Evolutionary conservation across 495 filamentous ascomycete genomes (phyloP).

Genomic region (Sphaerosporella brunnea): DNA sequence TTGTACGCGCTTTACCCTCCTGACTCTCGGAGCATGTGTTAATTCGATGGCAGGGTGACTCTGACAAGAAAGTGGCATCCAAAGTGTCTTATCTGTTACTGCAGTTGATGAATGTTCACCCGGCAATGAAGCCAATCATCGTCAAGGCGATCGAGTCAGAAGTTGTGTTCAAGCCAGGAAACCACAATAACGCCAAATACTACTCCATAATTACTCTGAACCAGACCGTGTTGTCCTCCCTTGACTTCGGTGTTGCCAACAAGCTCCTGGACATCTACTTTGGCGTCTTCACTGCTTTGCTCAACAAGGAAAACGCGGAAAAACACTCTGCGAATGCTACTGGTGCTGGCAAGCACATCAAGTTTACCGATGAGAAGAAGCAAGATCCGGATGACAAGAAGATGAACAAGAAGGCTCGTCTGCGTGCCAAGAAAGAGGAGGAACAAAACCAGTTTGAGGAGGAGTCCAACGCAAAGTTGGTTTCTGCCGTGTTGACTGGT

Average conservation of each 20-base stretch:
- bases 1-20: too few species aligned
- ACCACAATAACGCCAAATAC: slow-evolving; percentile 76
- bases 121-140: slow-evolving; percentile 78
- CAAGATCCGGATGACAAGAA: slow-evolving; percentile 14
- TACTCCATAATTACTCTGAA: slow-evolving; percentile 93
- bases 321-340: slow-evolving; percentile 25
- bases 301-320: slow-evolving; percentile 40
- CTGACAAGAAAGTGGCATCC: slow-evolving; percentile 83
- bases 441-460: slow-evolving; percentile 40
- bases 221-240: slow-evolving; percentile 74
- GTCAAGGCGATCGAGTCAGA: slow-evolving; percentile 71
- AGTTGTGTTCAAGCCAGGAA: slow-evolving; percentile 68
- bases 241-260: slow-evolving; percentile 56
- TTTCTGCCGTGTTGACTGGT: slow-evolving; percentile 76
- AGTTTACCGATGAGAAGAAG: slow-evolving; percentile 13
- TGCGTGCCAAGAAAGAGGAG: slow-evolving; percentile 32
- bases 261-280: slow-evolving; percentile 82
- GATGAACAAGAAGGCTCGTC: slow-evolving; percentile 20
- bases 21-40: too few species aligned
- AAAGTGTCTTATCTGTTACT: slow-evolving; percentile 77
- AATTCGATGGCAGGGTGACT: slow-evolving; percentile 62
- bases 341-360: slow-evolving; percentile 16
- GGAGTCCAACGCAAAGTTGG: slow-evolving; percentile 71
- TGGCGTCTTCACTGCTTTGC: slow-evolving; percentile 53
- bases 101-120: slow-evolving; percentile 75